phyloP scores from a whole-genome alignment of 768 basidiomycete genomes.

The Thelephora ganbajun region DNA sequence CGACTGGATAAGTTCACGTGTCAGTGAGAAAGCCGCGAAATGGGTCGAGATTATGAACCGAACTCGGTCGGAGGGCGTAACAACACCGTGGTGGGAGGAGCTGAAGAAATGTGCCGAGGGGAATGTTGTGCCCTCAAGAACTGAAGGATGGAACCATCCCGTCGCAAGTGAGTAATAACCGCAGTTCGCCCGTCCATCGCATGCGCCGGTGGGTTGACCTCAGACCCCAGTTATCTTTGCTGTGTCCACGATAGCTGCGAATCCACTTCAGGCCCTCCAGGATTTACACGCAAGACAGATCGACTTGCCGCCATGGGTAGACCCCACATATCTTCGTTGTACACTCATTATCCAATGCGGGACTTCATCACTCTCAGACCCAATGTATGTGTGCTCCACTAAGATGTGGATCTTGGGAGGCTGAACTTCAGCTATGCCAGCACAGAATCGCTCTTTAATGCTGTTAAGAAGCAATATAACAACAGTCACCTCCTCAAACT shows the following conservation, averaged over 20 bases:
- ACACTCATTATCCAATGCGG: constrained; percentile 68
- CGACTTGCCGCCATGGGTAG: constrained; percentile 75
- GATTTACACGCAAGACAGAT: constrained; percentile 51
- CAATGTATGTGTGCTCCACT: constrained; percentile 45
- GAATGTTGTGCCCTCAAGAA: constrained; percentile 54
- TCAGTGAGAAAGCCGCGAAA: constrained; percentile 41
- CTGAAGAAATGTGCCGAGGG: constrained; percentile 64
- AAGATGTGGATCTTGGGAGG: constrained; percentile 1
- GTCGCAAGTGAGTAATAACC: constrained; percentile 42
- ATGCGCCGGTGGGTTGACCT: not conserved
- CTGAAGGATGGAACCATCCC: constrained; percentile 82
- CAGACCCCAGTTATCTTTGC: constrained; percentile 52
- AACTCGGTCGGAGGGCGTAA: constrained; percentile 17
- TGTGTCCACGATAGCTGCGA: constrained; percentile 69
- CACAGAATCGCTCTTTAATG: constrained; percentile 68
- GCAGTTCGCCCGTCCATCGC: constrained; percentile 1
- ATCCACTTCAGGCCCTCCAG: constrained; percentile 69
- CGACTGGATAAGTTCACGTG: constrained; percentile 75
- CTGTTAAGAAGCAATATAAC: constrained; percentile 78
- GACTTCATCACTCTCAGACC: constrained; percentile 54
- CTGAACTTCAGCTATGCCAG: constrained; percentile 22
- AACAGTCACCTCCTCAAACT: constrained; percentile 62
- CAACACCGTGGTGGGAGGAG: constrained; percentile 85
- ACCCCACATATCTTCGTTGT: constrained; percentile 54
- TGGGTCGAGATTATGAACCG: constrained; percentile 54